Conservation (phyloP, 805 yeast genomes). For the Henningerozyma blattae region DNA sequence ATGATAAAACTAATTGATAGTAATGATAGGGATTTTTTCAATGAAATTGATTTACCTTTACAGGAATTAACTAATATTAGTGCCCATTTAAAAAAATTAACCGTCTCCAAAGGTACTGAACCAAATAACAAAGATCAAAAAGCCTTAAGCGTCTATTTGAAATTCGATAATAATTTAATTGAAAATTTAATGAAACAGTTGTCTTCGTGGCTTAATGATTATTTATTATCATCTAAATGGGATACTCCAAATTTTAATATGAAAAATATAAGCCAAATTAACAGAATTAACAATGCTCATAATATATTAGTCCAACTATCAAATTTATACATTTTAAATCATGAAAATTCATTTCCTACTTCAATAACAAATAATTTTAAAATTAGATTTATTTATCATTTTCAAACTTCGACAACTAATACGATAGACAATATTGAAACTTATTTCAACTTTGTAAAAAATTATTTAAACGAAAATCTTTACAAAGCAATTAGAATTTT, state of each 20-base stretch:
- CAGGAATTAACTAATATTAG: background rate
- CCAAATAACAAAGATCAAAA: background rate
- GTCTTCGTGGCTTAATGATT: slow-evolving; percentile 7
- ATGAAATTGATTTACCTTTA: background rate
- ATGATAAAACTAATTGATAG: background rate
- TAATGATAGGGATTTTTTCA: slow-evolving; percentile 1
- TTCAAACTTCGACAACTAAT: slow-evolving; percentile 31
- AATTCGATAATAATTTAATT: slow-evolving; percentile 8
- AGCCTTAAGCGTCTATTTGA: background rate
- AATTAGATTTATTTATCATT: slow-evolving; percentile 43
- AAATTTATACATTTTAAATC: no score
- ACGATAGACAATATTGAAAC: slow-evolving; percentile 31
- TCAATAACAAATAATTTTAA: slow-evolving; percentile 33
- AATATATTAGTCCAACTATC: no score
- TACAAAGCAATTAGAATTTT: slow-evolving; percentile 30
- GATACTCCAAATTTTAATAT: slow-evolving; percentile 13
- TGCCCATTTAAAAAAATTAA: background rate
- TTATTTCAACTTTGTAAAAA: slow-evolving; percentile 38
- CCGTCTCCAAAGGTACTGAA: background rate
- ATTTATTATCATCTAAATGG: slow-evolving; percentile 19
- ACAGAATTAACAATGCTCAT: no score
- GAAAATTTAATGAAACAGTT: slow-evolving; percentile 5
- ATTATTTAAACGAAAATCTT: slow-evolving; percentile 31
- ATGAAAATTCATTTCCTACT: no score
- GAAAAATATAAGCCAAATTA: no score